Base-by-base conservation (phyloP, 495 filamentous ascomycete species). In the Annulohypoxylon stygium region DNA sequence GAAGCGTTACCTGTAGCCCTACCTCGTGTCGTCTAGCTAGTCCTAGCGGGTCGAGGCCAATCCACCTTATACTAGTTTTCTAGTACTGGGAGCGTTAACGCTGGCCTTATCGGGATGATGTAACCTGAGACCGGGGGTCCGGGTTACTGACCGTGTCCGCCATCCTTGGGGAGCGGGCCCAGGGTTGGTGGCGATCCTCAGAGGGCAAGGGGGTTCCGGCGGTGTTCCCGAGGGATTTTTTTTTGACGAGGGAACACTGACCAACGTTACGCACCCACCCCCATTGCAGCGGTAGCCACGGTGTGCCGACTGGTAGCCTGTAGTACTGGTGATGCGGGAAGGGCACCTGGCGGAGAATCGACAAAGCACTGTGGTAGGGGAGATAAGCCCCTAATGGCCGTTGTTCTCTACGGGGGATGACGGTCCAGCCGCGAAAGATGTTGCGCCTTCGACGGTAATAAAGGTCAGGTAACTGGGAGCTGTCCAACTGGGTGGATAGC, bases 11-110 rank as follows among this genome's bases (percentile, higher is more conserved):
- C 18, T 20, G 43, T 47, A 47, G 43, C 47, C 55, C 2, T 53
- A 25, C 33, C 50, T 23, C 58, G 66, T 69, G 66, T 69, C 66
- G 14, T 62, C 66, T 36, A 18, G 65, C 66, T 62, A 61, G 58
- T 43, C 20, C 30, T 47, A 6, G 10, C 3, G 57, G 57, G 57
- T 61, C 55, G 55, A 34, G 25, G 58, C 45, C 65, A 51, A 33
- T 43, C 39, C 39, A 18, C 18, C n/a, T 14, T n/a, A 3, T 47
- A 7, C 4, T 8, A n/a, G 16, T 18, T 1, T 47, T 47, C 43
- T 30, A 30, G 5, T 47, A 18, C n/a, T 6, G 43, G n/a, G 6
- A 18, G 43, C 50, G 50, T 54, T 7, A 54, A n/a, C 50, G 50
- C 25, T 54, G 50, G 23, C 10, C 23, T 54, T 54, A 54, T 54